phyloP scores from a whole-genome alignment of 2,329 filamentous ascomycete genomes.

The Pseudogymnoascus verrucosus region DNA sequence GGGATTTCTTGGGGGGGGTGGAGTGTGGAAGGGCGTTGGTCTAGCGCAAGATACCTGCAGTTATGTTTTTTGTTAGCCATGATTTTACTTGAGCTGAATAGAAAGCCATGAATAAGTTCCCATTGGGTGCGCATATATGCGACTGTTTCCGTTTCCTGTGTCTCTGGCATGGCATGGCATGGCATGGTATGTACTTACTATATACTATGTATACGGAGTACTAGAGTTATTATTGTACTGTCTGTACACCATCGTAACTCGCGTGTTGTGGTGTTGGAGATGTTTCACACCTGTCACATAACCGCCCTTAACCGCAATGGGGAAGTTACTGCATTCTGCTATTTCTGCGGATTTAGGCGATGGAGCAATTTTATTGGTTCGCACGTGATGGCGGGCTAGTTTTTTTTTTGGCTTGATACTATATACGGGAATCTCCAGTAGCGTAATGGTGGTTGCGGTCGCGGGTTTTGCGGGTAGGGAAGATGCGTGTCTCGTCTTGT shows the following conservation, averaged over 20 bases:
- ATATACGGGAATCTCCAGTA: neutral
- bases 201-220: no score
- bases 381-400: neutral
- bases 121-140: neutral
- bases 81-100: neutral
- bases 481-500: neutral
- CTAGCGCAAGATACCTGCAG: slow-evolving; percentile 1
- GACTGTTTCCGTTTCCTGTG: neutral
- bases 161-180: neutral
- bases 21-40: neutral
- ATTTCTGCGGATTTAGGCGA: neutral
- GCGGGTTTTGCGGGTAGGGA: neutral
- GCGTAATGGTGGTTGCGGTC: neutral
- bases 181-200: no score
- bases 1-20: neutral
- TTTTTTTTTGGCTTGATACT: neutral
- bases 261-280: neutral
- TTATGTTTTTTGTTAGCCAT: neutral
- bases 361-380: neutral
- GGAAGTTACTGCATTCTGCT: neutral
- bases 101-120: neutral
- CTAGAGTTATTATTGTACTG: no score
- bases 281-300: slow-evolving; percentile 4
- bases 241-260: neutral
- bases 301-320: neutral